These are phyloP conservation scores for Racocetra persica DNA, from an alignment of 371 early-diverging fungal species.

Conservation along the genomic window DNA sequence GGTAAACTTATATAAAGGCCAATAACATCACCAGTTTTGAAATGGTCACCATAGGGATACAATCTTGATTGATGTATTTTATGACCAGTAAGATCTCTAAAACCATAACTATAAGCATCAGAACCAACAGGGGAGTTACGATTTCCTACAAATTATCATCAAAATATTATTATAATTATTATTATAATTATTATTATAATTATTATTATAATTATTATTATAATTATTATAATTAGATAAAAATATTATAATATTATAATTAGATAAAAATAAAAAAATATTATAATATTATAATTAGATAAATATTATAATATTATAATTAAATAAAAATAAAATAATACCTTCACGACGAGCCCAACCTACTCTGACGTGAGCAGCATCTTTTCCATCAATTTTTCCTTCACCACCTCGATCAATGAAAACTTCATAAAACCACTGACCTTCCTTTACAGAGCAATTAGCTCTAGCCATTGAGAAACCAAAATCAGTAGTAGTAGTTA, in stretches of 20 bases:
- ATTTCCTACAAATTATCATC: too few species aligned
- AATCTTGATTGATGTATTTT: constrained; percentile 67
- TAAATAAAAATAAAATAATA: constrained; percentile 44
- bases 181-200: too few species aligned
- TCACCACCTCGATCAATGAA: constrained; percentile 59
- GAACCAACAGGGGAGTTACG: constrained; percentile 75
- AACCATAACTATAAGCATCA: constrained; percentile 74
- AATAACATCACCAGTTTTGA: constrained; percentile 73
- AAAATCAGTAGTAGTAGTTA: constrained; percentile 67
- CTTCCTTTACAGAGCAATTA: constrained; percentile 71
- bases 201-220: too few species aligned
- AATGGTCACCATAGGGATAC: constrained; percentile 64
- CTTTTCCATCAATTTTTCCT: constrained; percentile 48
- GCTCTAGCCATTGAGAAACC: constrained; percentile 77
- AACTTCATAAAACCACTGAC: constrained; percentile 76
- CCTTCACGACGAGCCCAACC: constrained; percentile 77
- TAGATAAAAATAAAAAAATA: background rate
- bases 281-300: too few species aligned
- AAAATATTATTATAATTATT: too few species aligned
- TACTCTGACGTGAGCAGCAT: constrained; percentile 71
- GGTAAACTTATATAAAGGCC: constrained; percentile 72
- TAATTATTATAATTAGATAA: too few species aligned
- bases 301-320: background rate
- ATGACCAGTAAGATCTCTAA: constrained; percentile 73
- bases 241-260: too few species aligned